These are phyloP conservation scores for Pachysandra terminalis DNA, from an alignment of 164 flowering plant species.

Conservation along the genomic window DNA sequence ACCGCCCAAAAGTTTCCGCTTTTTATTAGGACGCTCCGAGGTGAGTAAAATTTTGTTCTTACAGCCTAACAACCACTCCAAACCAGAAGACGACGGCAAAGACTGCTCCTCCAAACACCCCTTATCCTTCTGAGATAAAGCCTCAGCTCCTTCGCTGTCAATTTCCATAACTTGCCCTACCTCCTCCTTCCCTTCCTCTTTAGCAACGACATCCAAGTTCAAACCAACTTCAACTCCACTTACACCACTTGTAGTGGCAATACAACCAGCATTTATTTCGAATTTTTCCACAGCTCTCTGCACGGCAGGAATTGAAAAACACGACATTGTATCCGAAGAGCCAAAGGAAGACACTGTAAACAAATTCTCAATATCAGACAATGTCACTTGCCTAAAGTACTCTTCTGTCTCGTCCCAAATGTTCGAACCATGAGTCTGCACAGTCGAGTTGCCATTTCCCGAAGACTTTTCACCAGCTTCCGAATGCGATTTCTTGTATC, in stretches of 20 bases:
- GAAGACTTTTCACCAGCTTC: slow-evolving; percentile 40
- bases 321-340: slow-evolving; percentile 26
- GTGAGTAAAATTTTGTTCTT: slow-evolving; percentile 58
- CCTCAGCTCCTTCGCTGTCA: slow-evolving; percentile 17
- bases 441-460: slow-evolving; percentile 9
- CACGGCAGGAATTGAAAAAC: slow-evolving; percentile 40
- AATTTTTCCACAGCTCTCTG: not conserved
- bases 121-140: slow-evolving; percentile 13
- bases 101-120: slow-evolving; percentile 7
- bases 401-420: slow-evolving; percentile 80
- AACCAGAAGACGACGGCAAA: slow-evolving; percentile 23
- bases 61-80: slow-evolving; percentile 76
- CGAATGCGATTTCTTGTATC: slow-evolving; percentile 62
- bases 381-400: slow-evolving; percentile 59
- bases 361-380: slow-evolving; percentile 58
- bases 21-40: slow-evolving; percentile 81
- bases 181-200: slow-evolving; percentile 8
- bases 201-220: not conserved
- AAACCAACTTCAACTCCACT: slow-evolving; percentile 11
- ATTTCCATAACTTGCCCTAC: slow-evolving; percentile 22
- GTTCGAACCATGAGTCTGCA: slow-evolving; percentile 20
- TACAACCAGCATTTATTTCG: slow-evolving; percentile 10
- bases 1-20: slow-evolving; percentile 69
- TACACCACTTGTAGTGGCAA: not conserved
- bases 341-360: slow-evolving; percentile 17